Evolutionary conservation across 1,284 basidiomycete genomes (phyloP).

Genomic region (Ceratobasidium sp.): DNA sequence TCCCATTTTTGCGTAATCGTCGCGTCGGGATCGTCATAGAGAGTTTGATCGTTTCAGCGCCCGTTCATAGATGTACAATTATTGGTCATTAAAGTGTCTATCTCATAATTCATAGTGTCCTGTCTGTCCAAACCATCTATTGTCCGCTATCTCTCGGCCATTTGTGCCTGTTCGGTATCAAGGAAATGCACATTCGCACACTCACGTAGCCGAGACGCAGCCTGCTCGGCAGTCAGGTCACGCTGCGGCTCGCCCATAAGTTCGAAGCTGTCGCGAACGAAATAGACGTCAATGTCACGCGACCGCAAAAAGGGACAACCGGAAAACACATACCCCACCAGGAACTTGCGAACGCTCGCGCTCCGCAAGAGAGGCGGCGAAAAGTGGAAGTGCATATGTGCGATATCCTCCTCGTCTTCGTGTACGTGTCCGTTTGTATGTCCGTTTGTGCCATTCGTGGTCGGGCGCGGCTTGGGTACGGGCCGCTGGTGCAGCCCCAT

Average conservation of each 20-base stretch:
- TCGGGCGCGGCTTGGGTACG: constrained; percentile 55
- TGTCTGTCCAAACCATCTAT: neutral
- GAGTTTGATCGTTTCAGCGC: neutral
- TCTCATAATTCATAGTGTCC: constrained; percentile 4
- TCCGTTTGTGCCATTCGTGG: constrained; percentile 25
- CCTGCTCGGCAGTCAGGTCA: constrained; percentile 91
- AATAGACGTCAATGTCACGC: neutral
- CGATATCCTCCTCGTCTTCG: constrained; percentile 60
- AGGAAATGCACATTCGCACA: constrained; percentile 65
- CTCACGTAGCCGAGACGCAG: constrained; percentile 71
- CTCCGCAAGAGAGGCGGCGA: constrained; percentile 87
- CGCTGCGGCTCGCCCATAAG: constrained; percentile 92
- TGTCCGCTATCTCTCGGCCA: neutral
- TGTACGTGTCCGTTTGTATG: constrained; percentile 4
- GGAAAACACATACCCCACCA: constrained; percentile 76
- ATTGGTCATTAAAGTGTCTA: constrained; percentile 6
- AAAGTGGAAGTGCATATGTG: constrained; percentile 92
- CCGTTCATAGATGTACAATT: neutral
- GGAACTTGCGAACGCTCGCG: constrained; percentile 87
- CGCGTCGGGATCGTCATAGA: neutral
- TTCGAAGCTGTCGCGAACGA: constrained; percentile 72
- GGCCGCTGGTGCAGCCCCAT: constrained; percentile 94
- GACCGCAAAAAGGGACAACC: neutral
- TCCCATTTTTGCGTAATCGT: neutral
- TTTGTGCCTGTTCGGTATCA: neutral